phyloP scores from a whole-genome alignment of 768 basidiomycete species.

The Mycena olivaceomarginata region DNA sequence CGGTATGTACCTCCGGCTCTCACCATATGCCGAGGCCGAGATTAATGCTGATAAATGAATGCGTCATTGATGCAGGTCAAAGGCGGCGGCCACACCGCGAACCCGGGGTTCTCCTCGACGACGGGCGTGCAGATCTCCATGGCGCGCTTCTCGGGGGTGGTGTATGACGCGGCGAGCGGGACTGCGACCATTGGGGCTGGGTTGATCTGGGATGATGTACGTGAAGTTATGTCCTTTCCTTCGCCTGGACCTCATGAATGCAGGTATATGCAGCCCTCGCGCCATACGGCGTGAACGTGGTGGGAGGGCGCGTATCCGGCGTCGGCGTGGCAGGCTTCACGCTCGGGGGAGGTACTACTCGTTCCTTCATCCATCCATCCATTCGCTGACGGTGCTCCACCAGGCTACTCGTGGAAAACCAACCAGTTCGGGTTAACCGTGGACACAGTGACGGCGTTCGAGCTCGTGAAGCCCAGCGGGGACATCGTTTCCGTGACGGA shows the following conservation, averaged over 20 bases:
- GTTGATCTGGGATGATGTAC: slow-evolving; percentile 79
- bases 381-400: neutral
- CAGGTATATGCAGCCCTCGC: slow-evolving; percentile 68
- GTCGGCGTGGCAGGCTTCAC: slow-evolving; percentile 77
- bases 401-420: slow-evolving; percentile 76
- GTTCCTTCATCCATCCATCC: neutral
- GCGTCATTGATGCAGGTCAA: slow-evolving; percentile 65
- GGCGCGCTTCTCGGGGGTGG: slow-evolving; percentile 66
- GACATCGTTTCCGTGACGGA: slow-evolving; percentile 59
- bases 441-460: slow-evolving; percentile 74
- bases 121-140: slow-evolving; percentile 76
- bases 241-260: neutral
- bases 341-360: slow-evolving; percentile 71
- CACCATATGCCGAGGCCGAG: neutral
- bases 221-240: neutral
- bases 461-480: slow-evolving; percentile 76
- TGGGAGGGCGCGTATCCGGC: slow-evolving; percentile 76
- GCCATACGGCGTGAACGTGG: slow-evolving; percentile 70
- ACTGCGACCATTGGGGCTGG: slow-evolving; percentile 67
- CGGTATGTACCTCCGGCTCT: slow-evolving; percentile 62
- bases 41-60: neutral
- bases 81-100: slow-evolving; percentile 76
- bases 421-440: slow-evolving; percentile 77
- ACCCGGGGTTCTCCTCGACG: slow-evolving; percentile 77
- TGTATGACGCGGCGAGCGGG: slow-evolving; percentile 60